phyloP scores from a whole-genome alignment of 192 early-diverging fungal genomes.

The Gonapodya sp. region DNA sequence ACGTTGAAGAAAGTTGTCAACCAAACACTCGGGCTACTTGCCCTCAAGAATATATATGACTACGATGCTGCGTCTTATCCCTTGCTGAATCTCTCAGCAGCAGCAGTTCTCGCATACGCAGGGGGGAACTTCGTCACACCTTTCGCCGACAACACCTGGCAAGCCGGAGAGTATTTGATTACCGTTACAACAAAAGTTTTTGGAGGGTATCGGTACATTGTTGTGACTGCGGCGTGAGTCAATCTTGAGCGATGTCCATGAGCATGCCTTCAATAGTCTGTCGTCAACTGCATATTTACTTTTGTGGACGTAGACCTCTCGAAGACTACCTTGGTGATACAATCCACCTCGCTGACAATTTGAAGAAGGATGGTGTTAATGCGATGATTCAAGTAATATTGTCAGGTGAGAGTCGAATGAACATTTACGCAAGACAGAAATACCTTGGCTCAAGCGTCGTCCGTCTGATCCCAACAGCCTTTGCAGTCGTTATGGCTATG shows the following conservation, averaged over 20 bases:
- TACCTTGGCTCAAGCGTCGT: background rate
- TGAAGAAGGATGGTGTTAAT: background rate
- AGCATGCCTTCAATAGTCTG: too few species aligned
- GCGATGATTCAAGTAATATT: background rate
- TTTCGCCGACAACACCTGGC: background rate
- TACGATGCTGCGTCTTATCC: background rate
- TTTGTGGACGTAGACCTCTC: background rate
- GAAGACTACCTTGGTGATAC: slow-evolving; percentile 1
- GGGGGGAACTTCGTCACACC: background rate
- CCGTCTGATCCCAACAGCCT: background rate
- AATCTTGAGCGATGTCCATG: background rate
- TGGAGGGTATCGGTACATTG: background rate
- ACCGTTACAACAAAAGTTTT: background rate
- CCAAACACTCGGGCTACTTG: background rate
- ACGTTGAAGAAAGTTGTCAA: background rate
- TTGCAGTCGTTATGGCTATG: background rate
- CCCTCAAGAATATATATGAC: background rate
- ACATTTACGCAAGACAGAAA: background rate
- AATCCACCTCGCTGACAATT: slow-evolving; percentile 1
- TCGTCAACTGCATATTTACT: background rate
- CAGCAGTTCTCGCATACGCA: background rate
- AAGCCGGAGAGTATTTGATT: background rate
- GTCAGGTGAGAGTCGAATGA: background rate
- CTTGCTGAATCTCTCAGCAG: background rate
- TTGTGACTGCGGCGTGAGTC: background rate